Percentiles rank a stretch among this genome's conserved stretches.
phyloP scores from a whole-genome alignment of 2,329 filamentous ascomycete genomes.

The Botrytis hyacinthi region DNA sequence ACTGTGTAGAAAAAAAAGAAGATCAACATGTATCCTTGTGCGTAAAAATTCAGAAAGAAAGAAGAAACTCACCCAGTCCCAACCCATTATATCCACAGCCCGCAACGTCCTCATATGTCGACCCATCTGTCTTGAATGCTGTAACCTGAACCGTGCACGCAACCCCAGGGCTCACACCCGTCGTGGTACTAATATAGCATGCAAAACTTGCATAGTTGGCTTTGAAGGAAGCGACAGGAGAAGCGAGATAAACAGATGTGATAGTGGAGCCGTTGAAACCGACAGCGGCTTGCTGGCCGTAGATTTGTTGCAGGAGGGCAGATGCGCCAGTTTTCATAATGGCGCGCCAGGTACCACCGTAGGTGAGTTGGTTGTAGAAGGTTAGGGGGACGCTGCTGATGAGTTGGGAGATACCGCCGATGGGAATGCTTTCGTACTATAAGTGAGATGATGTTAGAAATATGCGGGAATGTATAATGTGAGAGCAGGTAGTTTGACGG shows the following conservation, averaged over 20 bases:
- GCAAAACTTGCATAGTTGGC: neutral
- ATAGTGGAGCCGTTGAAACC: neutral
- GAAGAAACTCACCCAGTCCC: neutral
- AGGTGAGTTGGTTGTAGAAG: neutral
- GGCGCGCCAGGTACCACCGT: neutral
- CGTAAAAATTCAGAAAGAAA: neutral
- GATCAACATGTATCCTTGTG: too few relatives aligned
- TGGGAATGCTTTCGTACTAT: neutral
- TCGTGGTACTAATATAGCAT: neutral
- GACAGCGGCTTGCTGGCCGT: neutral
- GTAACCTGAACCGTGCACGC: neutral
- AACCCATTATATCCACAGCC: neutral
- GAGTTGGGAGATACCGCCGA: neutral
- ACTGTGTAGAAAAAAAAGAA: neutral
- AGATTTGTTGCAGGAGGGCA: neutral
- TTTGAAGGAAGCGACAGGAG: neutral
- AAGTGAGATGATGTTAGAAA: neutral
- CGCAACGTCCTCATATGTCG: neutral
- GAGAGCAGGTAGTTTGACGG: neutral
- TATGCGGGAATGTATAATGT: too few relatives aligned
- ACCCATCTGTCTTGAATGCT: neutral
- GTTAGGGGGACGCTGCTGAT: neutral
- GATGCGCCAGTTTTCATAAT: neutral
- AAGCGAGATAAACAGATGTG: neutral
- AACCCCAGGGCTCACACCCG: neutral